A percentile compares a stretch with the other conserved stretches of the same genome.
Conservation (phyloP, 1,139 yeast species). For the Geotrichum aggregatum region DNA sequence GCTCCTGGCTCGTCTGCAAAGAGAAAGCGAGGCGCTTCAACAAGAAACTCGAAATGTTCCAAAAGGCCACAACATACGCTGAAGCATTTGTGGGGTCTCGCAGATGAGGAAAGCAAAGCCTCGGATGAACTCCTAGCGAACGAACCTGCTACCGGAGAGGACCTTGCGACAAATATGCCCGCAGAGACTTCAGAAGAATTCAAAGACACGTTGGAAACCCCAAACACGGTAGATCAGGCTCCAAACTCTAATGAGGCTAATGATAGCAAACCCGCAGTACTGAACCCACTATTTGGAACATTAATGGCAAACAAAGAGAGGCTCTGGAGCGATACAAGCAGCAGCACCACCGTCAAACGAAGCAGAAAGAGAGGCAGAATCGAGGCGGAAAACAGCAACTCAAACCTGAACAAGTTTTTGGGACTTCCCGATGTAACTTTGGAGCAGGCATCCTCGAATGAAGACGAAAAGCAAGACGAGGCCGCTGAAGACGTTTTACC, state of each 20-base stretch:
- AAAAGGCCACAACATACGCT: slow-evolving; percentile 3
- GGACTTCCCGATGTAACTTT: background rate
- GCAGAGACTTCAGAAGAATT: too few relatives aligned
- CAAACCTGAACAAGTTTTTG: background rate
- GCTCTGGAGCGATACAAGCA: too few relatives aligned
- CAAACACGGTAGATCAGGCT: too few relatives aligned
- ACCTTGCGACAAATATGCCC: too few relatives aligned
- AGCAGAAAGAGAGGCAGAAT: background rate
- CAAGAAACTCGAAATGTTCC: background rate
- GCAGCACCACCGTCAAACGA: too few relatives aligned
- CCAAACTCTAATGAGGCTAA: too few relatives aligned
- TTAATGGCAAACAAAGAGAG: too few relatives aligned
- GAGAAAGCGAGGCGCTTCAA: background rate
- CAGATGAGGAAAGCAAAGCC: background rate
- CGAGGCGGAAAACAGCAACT: background rate
- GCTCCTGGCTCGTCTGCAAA: background rate
- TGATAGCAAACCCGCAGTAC: too few relatives aligned
- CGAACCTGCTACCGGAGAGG: background rate
- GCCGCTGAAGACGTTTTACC: too few relatives aligned
- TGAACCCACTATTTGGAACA: too few relatives aligned
- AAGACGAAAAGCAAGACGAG: background rate
- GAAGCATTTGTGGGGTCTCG: background rate
- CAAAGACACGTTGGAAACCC: too few relatives aligned
- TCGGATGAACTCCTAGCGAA: background rate
- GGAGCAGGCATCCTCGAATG: background rate